Conservation (phyloP, 129 eudicot genomes). For the Arctium lappa region DNA sequence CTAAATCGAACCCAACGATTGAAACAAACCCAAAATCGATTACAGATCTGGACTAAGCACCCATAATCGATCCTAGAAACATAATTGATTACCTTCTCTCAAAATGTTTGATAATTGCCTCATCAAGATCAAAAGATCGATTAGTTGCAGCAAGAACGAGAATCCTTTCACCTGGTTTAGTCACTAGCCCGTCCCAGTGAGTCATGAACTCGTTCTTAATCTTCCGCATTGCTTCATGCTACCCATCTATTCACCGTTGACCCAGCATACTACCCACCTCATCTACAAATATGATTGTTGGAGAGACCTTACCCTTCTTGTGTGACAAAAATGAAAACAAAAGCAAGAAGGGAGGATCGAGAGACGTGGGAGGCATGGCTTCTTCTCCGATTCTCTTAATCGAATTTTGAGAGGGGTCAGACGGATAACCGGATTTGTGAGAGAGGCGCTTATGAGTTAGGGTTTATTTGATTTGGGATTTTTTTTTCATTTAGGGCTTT, state of each 20-base stretch:
- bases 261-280: slow-evolving; percentile 99
- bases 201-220: slow-evolving; percentile 91
- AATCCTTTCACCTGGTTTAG: slow-evolving; percentile 77
- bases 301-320: slow-evolving; percentile 57
- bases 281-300: slow-evolving; percentile 90
- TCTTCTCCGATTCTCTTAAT: no score
- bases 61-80: no score
- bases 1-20: no score
- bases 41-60: no score
- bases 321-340: slow-evolving; percentile 2
- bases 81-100: slow-evolving; percentile 66
- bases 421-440: no score
- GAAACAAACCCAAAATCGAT: no score
- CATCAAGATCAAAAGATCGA: slow-evolving; percentile 96
- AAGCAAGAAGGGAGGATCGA: not conserved
- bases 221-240: slow-evolving; percentile 98
- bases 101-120: slow-evolving; percentile 90
- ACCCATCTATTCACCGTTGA: slow-evolving; percentile 80
- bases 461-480: no score
- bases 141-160: slow-evolving; percentile 98
- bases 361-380: no score
- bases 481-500: no score
- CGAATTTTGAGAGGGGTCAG: no score
- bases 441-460: no score
- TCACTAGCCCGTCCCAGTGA: slow-evolving; percentile 78